Base-by-base conservation (phyloP, 768 basidiomycete genomes). In the Antrodiella citrinella region DNA sequence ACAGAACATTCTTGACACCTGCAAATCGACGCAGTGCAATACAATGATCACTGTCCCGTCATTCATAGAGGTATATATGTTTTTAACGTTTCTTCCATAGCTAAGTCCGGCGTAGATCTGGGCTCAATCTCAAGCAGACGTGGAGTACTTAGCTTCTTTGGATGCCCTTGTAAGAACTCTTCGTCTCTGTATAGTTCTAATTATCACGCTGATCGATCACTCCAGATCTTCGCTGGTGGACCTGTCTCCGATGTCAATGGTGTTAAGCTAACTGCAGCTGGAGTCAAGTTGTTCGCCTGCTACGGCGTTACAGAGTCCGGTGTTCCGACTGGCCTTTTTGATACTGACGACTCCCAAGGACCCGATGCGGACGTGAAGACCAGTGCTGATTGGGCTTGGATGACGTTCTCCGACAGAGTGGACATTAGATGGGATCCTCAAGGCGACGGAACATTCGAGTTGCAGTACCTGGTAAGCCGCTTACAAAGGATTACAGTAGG, bases 221-320 rank as follows among this genome's bases (percentile, higher is more conserved):
- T 22, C n/a, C 43, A 59, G 58, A 22, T 44, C 2, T 56, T 54
- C 24, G 58, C 47, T 13, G 58, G 58, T 10, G 58, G 58, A 2
- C 54, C 55, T 4, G 44, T 59, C 2, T 59, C 58, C 2, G 23
- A 18, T 3, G 47, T 42, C 7, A 57, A 52, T 20, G 58, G 58
- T 7, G 47, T 46, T 22, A 59, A 56, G 23, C 44, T 59, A 11
- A 44, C 51, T 40, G 51, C 43, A 10, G 44, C 50, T n/a, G 58
- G 58, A 12, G 55, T 56, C 1, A 48, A 44, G 4, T 44, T 59
- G 19, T 44, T 45, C 12, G 41, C 53, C 13, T 26, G 35, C 3
- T 59, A 59, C 43, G 58, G 58, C n/a, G 40, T 23, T 30, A 59
- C 55, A 1, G 58, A 59, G 44, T 48, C 39, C 2, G 58, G 58